Conservation (phyloP, 331 rosid species). For the Acacia concinna region DNA sequence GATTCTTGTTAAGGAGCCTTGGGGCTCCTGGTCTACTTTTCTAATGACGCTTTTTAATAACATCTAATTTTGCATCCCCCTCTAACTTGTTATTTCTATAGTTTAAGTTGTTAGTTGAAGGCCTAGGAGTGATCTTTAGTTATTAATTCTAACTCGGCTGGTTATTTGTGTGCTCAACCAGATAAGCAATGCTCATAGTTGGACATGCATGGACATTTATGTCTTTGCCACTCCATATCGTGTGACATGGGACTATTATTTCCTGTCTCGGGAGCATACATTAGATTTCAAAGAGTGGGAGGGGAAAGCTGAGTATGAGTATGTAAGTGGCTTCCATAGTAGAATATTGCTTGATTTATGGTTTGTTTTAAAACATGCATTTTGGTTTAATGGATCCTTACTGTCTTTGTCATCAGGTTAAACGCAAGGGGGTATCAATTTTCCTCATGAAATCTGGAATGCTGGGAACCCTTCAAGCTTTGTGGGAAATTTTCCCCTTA, state of each 20-base stretch:
- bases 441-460: constrained; percentile 95
- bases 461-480: constrained; percentile 83
- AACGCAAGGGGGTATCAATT: constrained; percentile 77
- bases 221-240: constrained; percentile 90
- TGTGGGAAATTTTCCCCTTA: constrained; percentile 87
- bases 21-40: not conserved
- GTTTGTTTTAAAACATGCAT: not conserved
- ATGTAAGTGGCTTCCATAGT: constrained; percentile 58
- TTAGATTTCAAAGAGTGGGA: constrained; percentile 72
- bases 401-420: constrained; percentile 60
- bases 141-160: not conserved
- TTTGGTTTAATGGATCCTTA: constrained; percentile 21
- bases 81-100: not conserved
- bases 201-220: constrained; percentile 85
- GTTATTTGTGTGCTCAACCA: constrained; percentile 39
- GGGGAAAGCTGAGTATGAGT: constrained; percentile 83
- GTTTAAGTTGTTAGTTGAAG: not conserved
- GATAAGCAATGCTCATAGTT: constrained; percentile 83
- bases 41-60: not conserved
- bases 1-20: not conserved
- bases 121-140: not conserved
- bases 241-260: constrained; percentile 86
- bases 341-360: not conserved
- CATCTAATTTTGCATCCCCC: not conserved
- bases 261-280: constrained; percentile 78